Base-by-base conservation (phyloP, 768 basidiomycete species). In the Tricholoma hemisulphureum region DNA sequence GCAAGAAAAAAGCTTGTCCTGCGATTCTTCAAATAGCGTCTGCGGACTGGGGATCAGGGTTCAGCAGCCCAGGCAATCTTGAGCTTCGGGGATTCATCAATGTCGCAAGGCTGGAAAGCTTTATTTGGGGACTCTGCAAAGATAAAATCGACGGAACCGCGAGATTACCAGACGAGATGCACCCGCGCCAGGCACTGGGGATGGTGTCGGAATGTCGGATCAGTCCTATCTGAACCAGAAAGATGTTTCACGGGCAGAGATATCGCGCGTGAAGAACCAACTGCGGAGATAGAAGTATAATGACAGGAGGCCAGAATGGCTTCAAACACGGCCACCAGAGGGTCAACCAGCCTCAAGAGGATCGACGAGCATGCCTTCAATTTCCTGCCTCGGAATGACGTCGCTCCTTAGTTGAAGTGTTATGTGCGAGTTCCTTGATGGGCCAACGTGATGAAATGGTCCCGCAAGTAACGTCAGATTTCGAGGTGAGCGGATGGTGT, bases 51-150 rank as follows among this genome's bases (percentile, higher is more conserved):
- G 58, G 6, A 71, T 31, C 56, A 70, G 70, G 3, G 68, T 69
- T 60, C 58, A 59, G 56, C 69, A 69, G 6, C 70, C 70, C 1
- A 69, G 53, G 46, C 67, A 68, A 61, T 70, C 67, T 0, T n/a
- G n/a, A n/a, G n/a, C 61, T 69, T 23, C 56, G 67, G 13, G 70
- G 60, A n/a, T n/a, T n/a, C n/a, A n/a, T n/a, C n/a, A n/a, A n/a
- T n/a, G n/a, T n/a, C n/a, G 49, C 20, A 13, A 8, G 24, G 28
- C 13, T 11, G 18, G 20, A 9, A 29, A 10, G 18, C 18, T 8
- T 49, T n/a, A 28, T 18, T 13, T 55, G 18, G 50, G 9, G 9
- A 11, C 51, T 43, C 53, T 61, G 45, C 58, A 56, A 10, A 59
- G 32, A 18, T 31, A 49, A 34, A 55, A 26, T 13, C 49, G 21